Evolutionary conservation across 2,329 filamentous ascomycete genomes (phyloP), one percentile per base, ranked within the genome.

Genomic region (Blastomyces parvus): DNA sequence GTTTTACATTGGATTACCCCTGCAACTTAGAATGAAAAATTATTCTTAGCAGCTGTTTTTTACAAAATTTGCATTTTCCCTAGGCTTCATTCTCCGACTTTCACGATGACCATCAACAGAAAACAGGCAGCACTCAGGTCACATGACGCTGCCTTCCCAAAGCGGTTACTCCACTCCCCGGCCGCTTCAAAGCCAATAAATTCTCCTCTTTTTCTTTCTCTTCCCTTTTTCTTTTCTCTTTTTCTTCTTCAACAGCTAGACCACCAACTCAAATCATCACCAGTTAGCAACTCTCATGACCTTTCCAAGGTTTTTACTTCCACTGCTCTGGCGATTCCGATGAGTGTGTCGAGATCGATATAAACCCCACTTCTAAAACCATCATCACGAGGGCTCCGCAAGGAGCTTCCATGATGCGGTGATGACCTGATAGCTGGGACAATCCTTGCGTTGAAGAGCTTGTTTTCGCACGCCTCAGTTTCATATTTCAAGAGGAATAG

Each of bases 221-320:
- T 67, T 61, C 57, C 62, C 52, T 55, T 57, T 46, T 59, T 64
- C 70, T 67, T 67, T 66, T 62, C 55, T 64, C 59, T 63, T 65
- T 61, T 65, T 72, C 73, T 73, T 72, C 70, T 70, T 71, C 77
- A 77, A 76, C 75, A 76, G 72, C 79, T 82, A 84, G 86, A 88
- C 86, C 86, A 85, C 83, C 82, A 82, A 86, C 82, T 88, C 86
- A 88, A 88, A 88, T 87, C 83, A 86, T 86, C 83, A 83, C 81
- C 84, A 84, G 83, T 80, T 82, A 56, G 63, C 64, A 62, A 70
- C 67, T 63, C 70, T 13, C 19, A 56, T 56, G n/a, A 56, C 53
- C 53, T 38, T 56, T 38, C 53, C 9, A 11, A 38, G 52, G 30
- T 68, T 72, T 67, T 67, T 65, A 69, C 73, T 70, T 73, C 79